Evolutionary conservation across 1,139 yeast genomes (phyloP).

Genomic region (Scheffersomyces stambukii): DNA sequence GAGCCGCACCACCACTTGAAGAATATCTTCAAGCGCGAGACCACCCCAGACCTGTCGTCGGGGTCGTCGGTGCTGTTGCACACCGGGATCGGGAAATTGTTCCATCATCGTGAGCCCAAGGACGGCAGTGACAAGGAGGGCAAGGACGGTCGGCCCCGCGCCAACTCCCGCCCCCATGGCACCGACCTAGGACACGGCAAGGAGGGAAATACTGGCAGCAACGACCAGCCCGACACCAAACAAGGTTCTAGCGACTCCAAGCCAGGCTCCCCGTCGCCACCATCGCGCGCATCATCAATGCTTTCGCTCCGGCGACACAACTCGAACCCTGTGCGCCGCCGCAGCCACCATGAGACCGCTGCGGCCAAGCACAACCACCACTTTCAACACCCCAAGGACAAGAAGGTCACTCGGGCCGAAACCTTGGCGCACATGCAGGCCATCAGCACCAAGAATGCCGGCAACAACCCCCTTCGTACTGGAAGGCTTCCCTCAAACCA

Average conservation of each 20-base stretch:
- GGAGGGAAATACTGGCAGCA: constrained; percentile 1
- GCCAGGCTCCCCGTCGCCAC: constrained; percentile 5
- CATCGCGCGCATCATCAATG: constrained; percentile 1
- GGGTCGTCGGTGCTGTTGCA: constrained; percentile 14
- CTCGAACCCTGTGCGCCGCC: background rate
- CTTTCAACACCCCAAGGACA: constrained; percentile 13
- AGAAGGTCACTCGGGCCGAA: constrained; percentile 33
- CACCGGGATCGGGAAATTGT: constrained; percentile 26
- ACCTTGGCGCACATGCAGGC: constrained; percentile 37
- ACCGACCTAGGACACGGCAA: constrained; percentile 3
- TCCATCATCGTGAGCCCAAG: constrained; percentile 17
- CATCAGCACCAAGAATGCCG: constrained; percentile 29
- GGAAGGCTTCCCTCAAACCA: constrained; percentile 10
- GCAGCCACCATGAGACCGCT: background rate
- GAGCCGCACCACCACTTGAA: constrained; percentile 16
- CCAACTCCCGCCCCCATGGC: constrained; percentile 1
- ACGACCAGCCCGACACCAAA: constrained; percentile 2
- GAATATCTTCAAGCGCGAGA: constrained; percentile 20
- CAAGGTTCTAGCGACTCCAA: constrained; percentile 1
- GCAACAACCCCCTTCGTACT: constrained; percentile 13
- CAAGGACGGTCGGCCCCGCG: constrained; percentile 5
- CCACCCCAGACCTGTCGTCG: constrained; percentile 8
- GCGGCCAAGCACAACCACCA: background rate
- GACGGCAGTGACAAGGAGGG: constrained; percentile 3
- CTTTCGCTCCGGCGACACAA: background rate